These are phyloP conservation scores for Phycomyces nitens DNA, from an alignment of 192 early-diverging fungal species.

Conservation along the genomic window DNA sequence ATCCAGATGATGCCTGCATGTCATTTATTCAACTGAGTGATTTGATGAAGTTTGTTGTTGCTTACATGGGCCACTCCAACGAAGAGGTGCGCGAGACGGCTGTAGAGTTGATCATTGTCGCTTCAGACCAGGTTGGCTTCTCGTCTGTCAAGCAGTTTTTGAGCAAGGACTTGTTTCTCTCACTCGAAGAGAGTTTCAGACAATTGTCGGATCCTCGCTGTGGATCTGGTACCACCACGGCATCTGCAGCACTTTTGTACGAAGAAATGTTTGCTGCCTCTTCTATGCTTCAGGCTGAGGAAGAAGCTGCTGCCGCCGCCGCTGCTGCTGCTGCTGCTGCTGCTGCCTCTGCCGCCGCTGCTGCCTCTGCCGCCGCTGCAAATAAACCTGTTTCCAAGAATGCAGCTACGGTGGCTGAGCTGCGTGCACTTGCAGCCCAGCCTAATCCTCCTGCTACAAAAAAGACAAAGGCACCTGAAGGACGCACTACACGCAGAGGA, in stretches of 20 bases:
- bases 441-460: constrained; percentile 8
- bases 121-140: constrained; percentile 21
- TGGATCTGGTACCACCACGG: neutral
- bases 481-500: neutral
- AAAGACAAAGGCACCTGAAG: neutral
- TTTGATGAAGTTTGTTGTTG: constrained; percentile 9
- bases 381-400: neutral
- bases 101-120: constrained; percentile 1
- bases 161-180: neutral
- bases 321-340: neutral
- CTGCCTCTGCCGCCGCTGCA: neutral
- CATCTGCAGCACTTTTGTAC: neutral
- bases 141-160: constrained; percentile 11
- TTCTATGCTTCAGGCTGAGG: too few relatives aligned
- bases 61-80: constrained; percentile 8
- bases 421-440: constrained; percentile 17
- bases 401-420: constrained; percentile 7
- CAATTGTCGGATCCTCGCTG: neutral
- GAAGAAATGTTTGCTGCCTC: neutral
- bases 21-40: constrained; percentile 2
- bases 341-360: neutral
- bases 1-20: neutral
- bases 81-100: constrained; percentile 3
- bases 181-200: constrained; percentile 8
- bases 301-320: too few relatives aligned